Base-by-base conservation (phyloP, 495 filamentous ascomycete genomes). In the Amniculicola lignicola region DNA sequence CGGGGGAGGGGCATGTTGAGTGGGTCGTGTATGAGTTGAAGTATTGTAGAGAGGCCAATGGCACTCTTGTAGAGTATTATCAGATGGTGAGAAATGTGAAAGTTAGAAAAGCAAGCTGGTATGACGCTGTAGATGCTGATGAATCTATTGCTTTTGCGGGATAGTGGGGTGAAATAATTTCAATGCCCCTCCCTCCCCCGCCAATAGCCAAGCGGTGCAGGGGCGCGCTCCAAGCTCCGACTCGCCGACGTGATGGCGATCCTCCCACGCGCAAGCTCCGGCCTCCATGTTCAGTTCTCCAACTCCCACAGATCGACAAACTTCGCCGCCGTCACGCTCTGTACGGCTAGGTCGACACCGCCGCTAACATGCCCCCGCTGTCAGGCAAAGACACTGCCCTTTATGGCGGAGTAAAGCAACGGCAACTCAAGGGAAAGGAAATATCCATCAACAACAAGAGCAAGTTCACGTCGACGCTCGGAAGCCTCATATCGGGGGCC, bases 361-460 rank as follows among this genome's bases (percentile, higher is more conserved):
- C n/a, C n/a, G n/a, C n/a, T n/a, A n/a, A n/a, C n/a, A n/a, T n/a
- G n/a, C n/a, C n/a, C n/a, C n/a, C n/a, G n/a, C n/a, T n/a, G 2
- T 75, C 79, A 63, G 25, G 19, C 2, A 78, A 69, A 57, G 69
- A 83, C 50, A 67, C 78, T 19, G 72, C 78, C 59, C 81, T 96
- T 27, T 96, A 96, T 73, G 88, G 89, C 52, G 75, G 82, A 29
- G 80, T 82, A 18, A 70, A 80, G 22, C 87, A 76, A 64, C 59
- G 75, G 41, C 54, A 58, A 46, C 58, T 69, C 27, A 67, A 83
- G 59, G 74, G 74, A 54, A 78, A 79, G 63, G 77, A 82, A 51
- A 79, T 85, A 40, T 75, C 83, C 25, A 81, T 87, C 39, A 82
- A 88, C 19, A 85, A 85, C 49, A 86, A 82, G 59, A 82, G 94